Conservation (phyloP, 1,284 basidiomycete genomes). For the Cutaneotrichosporon cutaneum region DNA sequence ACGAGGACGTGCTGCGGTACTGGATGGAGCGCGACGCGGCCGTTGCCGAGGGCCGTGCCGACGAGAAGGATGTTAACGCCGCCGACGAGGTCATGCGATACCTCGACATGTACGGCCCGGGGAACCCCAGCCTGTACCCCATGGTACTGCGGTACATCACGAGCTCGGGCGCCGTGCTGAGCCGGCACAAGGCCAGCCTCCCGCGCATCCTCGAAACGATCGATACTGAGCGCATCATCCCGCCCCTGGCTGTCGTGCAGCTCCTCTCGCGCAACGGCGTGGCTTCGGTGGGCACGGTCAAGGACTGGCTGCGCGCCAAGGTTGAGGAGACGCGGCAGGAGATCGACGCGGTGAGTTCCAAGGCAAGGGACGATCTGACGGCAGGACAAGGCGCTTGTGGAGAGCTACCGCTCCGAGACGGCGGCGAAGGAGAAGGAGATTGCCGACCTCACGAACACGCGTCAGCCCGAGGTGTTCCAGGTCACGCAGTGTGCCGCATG, state of each 20-base stretch:
- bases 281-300: slow-evolving; percentile 84
- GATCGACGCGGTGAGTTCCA: slow-evolving; percentile 67
- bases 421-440: slow-evolving; percentile 78
- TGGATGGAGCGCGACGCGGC: slow-evolving; percentile 70
- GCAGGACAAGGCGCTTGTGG: slow-evolving; percentile 78
- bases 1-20: slow-evolving; percentile 88
- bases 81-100: slow-evolving; percentile 65
- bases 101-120: slow-evolving; percentile 69
- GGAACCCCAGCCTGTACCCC: slow-evolving; percentile 75
- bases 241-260: slow-evolving; percentile 84
- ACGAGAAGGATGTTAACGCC: slow-evolving; percentile 1
- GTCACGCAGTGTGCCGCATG: slow-evolving; percentile 88
- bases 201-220: slow-evolving; percentile 70
- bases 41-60: slow-evolving; percentile 31
- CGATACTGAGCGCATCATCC: slow-evolving; percentile 75
- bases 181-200: slow-evolving; percentile 69
- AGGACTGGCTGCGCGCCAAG: slow-evolving; percentile 78
- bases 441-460: slow-evolving; percentile 70
- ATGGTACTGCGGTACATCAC: slow-evolving; percentile 89
- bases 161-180: slow-evolving; percentile 67
- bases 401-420: slow-evolving; percentile 83
- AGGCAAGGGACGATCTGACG: slow-evolving; percentile 7
- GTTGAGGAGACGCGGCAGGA: slow-evolving; percentile 72
- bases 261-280: slow-evolving; percentile 80
- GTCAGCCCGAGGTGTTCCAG: slow-evolving; percentile 83